These are phyloP conservation scores for Microbotryum lychnidis-dioicae DNA, from an alignment of 1,284 basidiomycete species.

Conservation along the genomic window DNA sequence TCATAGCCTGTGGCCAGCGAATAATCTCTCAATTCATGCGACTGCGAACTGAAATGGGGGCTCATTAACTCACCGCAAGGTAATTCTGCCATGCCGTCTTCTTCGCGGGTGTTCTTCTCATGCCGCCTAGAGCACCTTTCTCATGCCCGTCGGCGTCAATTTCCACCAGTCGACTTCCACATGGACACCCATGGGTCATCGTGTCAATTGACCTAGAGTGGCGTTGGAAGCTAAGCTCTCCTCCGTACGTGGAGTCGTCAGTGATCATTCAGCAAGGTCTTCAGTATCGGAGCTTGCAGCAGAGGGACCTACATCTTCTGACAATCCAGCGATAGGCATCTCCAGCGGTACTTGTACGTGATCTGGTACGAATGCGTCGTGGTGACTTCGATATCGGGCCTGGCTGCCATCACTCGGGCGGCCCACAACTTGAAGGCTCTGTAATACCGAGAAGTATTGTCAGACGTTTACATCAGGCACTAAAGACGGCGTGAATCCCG, in stretches of 20 bases:
- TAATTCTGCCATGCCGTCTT: slow-evolving; percentile 25
- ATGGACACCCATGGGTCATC: slow-evolving; percentile 53
- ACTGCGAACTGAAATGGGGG: neutral
- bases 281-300: too few species aligned
- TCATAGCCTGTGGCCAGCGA: neutral
- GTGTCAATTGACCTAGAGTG: slow-evolving; percentile 66
- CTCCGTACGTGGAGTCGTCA: neutral
- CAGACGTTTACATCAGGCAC: neutral
- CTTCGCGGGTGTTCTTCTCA: slow-evolving; percentile 9
- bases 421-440: slow-evolving; percentile 57
- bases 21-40: too few species aligned
- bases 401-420: slow-evolving; percentile 52
- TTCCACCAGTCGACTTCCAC: slow-evolving; percentile 20
- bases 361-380: slow-evolving; percentile 43
- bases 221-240: slow-evolving; percentile 55
- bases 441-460: slow-evolving; percentile 41
- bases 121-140: neutral
- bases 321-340: slow-evolving; percentile 43
- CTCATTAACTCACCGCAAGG: slow-evolving; percentile 11
- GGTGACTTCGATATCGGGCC: slow-evolving; percentile 61
- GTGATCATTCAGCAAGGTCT: slow-evolving; percentile 26
- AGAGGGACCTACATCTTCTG: too few species aligned
- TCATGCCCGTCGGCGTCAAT: slow-evolving; percentile 20
- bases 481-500: neutral
- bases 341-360: slow-evolving; percentile 63